Evolutionary conservation across 495 filamentous ascomycete species (phyloP).

Genomic region (Trichoderma asperelloides): DNA sequence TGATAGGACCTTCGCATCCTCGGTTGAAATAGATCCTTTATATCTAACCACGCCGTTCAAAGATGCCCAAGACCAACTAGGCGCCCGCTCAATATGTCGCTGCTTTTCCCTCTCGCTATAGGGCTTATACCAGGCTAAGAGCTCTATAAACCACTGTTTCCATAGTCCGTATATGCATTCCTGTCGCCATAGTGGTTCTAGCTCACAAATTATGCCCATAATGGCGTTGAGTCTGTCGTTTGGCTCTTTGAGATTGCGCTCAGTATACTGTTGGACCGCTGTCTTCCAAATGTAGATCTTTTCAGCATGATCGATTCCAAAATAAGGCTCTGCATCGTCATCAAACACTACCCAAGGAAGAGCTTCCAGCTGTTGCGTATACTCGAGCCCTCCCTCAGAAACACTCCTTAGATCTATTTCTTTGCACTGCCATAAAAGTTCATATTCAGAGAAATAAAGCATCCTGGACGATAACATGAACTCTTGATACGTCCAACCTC

Average conservation of each 20-base stretch:
- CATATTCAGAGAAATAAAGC: conserved; percentile 4
- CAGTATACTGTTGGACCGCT: not conserved
- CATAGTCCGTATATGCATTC: not conserved
- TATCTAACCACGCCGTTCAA: not conserved
- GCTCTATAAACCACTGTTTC: not conserved
- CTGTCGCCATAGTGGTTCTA: conserved; percentile 1
- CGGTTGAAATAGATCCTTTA: not conserved
- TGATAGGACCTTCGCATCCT: not conserved
- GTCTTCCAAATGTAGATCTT: conserved; percentile 6
- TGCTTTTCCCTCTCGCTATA: not conserved
- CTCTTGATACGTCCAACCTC: conserved; percentile 4
- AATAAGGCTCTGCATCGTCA: not conserved
- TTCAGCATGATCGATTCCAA: not conserved
- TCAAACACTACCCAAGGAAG: not conserved
- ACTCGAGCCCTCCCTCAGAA: not conserved
- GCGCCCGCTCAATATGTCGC: not conserved
- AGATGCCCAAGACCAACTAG: conserved; percentile 7
- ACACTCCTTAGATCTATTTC: not conserved
- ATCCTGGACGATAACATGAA: conserved; percentile 1
- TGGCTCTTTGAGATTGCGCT: not conserved
- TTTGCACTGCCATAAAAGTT: conserved; percentile 9
- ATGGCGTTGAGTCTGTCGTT: not conserved
- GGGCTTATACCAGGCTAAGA: not conserved
- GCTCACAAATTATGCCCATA: not conserved
- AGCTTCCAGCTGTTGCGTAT: not conserved